Percentiles rank a stretch among this genome's conserved stretches.
Conservation (phyloP, 139 green algal genomes). For the Zygnema cylindricum region DNA sequence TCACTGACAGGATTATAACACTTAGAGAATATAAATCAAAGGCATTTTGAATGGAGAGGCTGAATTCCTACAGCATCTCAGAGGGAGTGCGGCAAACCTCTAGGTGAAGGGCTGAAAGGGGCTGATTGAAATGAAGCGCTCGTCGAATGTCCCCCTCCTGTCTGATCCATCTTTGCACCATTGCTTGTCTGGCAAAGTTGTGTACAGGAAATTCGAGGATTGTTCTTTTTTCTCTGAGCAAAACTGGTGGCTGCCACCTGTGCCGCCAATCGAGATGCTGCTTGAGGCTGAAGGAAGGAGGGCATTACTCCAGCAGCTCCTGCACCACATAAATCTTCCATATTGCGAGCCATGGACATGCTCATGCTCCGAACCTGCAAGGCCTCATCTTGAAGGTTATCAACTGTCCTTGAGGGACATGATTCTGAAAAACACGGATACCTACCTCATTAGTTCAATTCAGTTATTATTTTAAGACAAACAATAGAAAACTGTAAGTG, state of each 20-base stretch:
- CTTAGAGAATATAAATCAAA: too few species aligned
- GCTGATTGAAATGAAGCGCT: too few species aligned
- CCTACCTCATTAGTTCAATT: not conserved
- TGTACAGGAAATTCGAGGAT: not conserved
- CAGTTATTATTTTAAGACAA: not conserved
- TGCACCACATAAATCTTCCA: conserved; percentile 30
- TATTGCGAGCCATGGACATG: conserved; percentile 38
- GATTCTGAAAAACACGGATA: too few species aligned
- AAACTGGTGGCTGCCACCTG: conserved; percentile 25
- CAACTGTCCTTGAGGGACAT: too few species aligned
- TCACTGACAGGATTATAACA: too few species aligned
- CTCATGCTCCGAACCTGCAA: conserved; percentile 45
- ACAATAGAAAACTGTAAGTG: too few species aligned
- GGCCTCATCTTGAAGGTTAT: too few species aligned
- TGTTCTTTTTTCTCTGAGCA: not conserved
- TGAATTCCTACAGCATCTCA: too few species aligned
- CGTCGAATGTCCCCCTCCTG: not conserved
- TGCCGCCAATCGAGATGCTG: conserved; percentile 30
- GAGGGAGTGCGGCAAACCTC: too few species aligned
- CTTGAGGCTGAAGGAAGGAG: conserved; percentile 24
- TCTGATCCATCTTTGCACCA: not conserved
- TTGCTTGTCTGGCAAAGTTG: not conserved
- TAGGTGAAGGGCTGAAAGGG: too few species aligned
- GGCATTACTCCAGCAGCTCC: conserved; percentile 4
- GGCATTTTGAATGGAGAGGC: too few species aligned